Percentiles rank a stretch among this genome's conserved stretches.
Evolutionary conservation across 2,329 filamentous ascomycete species (phyloP).

Genomic region (Fusarium euwallaceae): DNA sequence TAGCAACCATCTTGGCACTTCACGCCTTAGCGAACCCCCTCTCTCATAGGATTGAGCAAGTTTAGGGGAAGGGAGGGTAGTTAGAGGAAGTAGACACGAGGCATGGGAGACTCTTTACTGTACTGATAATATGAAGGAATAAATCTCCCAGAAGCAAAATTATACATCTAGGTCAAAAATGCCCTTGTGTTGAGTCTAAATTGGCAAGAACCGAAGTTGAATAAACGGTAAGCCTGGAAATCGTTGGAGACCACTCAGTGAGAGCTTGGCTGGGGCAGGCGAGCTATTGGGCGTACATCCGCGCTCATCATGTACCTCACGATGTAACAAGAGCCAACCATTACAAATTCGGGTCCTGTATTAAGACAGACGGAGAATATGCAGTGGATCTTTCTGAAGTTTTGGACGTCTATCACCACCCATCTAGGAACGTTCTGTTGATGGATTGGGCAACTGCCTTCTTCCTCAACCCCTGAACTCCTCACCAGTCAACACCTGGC

Average conservation of each 20-base stretch:
- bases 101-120: too few relatives aligned
- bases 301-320: neutral
- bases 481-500: too few relatives aligned
- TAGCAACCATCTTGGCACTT: neutral
- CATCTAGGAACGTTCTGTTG: neutral
- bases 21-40: neutral
- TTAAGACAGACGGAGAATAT: neutral
- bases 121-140: neutral
- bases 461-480: neutral
- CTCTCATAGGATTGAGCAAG: neutral
- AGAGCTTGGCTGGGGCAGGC: neutral
- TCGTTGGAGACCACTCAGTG: neutral
- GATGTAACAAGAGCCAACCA: neutral
- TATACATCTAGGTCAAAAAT: too few relatives aligned
- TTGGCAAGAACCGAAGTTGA: neutral
- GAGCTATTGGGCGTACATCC: neutral
- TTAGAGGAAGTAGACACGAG: neutral
- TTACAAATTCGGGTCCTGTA: neutral
- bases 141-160: neutral
- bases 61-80: neutral
- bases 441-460: neutral
- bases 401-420: neutral
- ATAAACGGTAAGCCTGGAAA: neutral
- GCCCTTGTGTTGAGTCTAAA: too few relatives aligned
- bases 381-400: neutral